A percentile compares a stretch with the other conserved stretches of the same genome.
These are phyloP conservation scores for Nitzschia putrida DNA, from an alignment of 108 stramenopile species.

Conservation along the genomic window DNA sequence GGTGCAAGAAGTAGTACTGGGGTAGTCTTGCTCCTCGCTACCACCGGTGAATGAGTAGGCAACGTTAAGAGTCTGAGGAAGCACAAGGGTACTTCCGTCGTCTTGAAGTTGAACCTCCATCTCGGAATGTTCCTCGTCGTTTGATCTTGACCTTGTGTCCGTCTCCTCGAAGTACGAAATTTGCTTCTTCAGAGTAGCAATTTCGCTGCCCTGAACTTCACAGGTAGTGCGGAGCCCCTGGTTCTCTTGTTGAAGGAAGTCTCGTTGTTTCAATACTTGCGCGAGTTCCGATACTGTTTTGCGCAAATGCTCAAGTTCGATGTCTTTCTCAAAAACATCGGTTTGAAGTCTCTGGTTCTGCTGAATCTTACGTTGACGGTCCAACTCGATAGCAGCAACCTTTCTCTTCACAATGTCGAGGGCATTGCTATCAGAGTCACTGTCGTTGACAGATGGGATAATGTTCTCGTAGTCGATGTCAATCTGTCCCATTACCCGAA, in stretches of 20 bases:
- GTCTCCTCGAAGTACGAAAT: too few species aligned
- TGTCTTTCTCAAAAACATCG: constrained; percentile 10
- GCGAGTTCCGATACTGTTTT: not conserved
- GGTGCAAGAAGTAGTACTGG: not conserved
- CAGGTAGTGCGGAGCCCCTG: not conserved
- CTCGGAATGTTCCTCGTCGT: not conserved
- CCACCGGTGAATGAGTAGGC: too few species aligned
- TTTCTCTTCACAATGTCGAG: constrained; percentile 14
- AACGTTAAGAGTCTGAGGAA: not conserved
- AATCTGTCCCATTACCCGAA: constrained; percentile 9
- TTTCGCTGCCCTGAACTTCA: not conserved
- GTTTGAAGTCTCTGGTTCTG: constrained; percentile 7
- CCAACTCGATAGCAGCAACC: constrained; percentile 9
- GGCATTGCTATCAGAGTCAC: not conserved
- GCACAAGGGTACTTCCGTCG: not conserved
- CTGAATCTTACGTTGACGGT: constrained; percentile 12
- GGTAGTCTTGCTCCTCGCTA: too few species aligned
- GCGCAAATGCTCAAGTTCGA: constrained; percentile 4
- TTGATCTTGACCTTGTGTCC: too few species aligned
- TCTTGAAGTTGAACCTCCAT: constrained; percentile 2
- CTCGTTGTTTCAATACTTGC: not conserved
- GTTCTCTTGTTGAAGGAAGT: not conserved
- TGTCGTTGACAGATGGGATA: not conserved
- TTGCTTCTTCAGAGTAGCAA: not conserved
- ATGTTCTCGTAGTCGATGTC: constrained; percentile 3